Base-by-base conservation (phyloP, 768 basidiomycete species). In the Suillus decipiens region DNA sequence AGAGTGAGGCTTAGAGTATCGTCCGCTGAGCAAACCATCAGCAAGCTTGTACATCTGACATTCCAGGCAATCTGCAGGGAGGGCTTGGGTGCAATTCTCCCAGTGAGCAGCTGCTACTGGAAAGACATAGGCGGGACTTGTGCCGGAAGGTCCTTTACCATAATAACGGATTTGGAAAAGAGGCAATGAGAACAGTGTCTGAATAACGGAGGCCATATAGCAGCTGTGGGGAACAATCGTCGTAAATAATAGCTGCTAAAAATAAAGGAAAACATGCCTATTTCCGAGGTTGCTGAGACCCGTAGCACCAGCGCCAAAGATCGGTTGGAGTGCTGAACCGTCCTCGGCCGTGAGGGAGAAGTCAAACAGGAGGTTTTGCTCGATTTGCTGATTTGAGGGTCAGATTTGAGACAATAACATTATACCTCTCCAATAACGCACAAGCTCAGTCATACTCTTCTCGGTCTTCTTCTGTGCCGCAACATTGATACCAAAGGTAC, bases 371-470 rank as follows among this genome's bases (percentile, higher is more conserved):
- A 99, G 79, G 71, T 99, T 99, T 66, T 98, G 95, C 72, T 99
- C 96, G 68, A 99, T 90, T 90, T 99, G 93, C 93, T 89, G 56
- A 5, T 14, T 45, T 37, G 45, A 55, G 17, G 1, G 17, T 64
- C 24, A 64, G 60, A 55, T 10, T 54, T 47, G 3, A 61, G 41
- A 41, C 5, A 7, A 14, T 31, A 37, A 5, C 7, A 17, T 17
- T 1, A 37, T 34, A 42, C 36, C 2, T 22, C 12, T 5, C 63
- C 8, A 11, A 22, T 15, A 1, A 72, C 86, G 57, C 63, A 95
- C 95, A 66, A 99, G 81, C 71, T 99, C 96, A 0, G 96, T 97
- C 89, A 97, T 93, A 62, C 88, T 93, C 78, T 97, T 98, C 74
- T 97, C 95, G 0, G 96, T 98, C 78, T 99, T 99, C 6, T 78